phyloP scores from a whole-genome alignment of 257 asterid genomes.

The Solanum clarkiae region DNA sequence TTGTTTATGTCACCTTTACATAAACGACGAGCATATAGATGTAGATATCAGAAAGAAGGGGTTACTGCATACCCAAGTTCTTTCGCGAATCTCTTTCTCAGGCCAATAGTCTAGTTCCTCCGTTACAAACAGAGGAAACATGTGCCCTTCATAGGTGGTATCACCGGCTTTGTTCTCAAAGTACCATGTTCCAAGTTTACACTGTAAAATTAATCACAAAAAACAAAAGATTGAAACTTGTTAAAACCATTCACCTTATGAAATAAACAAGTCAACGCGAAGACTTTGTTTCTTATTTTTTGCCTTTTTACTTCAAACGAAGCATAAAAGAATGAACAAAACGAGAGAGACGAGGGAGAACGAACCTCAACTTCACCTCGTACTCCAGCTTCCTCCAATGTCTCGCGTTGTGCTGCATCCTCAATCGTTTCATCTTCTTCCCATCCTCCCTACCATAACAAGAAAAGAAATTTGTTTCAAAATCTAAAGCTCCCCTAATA shows the following conservation, averaged over 20 bases:
- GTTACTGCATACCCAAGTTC: constrained; percentile 47
- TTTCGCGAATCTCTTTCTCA: constrained; percentile 70
- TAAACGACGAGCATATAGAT: too few relatives aligned
- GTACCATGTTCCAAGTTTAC: constrained; percentile 53
- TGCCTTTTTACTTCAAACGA: neutral
- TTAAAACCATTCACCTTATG: neutral
- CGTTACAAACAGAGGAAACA: constrained; percentile 69
- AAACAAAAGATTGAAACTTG: neutral
- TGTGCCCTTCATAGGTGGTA: constrained; percentile 42
- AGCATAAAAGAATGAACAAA: neutral
- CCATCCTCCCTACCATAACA: too few relatives aligned
- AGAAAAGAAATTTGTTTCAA: too few relatives aligned
- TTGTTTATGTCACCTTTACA: neutral
- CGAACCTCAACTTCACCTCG: constrained; percentile 72
- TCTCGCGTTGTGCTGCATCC: constrained; percentile 77
- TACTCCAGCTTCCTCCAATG: constrained; percentile 95
- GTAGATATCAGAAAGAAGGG: too few relatives aligned
- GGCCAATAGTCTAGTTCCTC: constrained; percentile 84
- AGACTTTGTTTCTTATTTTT: neutral
- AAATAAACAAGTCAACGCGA: neutral
- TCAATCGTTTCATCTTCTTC: constrained; percentile 45
- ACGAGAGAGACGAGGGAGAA: neutral
- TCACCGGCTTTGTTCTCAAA: constrained; percentile 52
- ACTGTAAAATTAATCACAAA: constrained; percentile 17
- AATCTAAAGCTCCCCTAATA: too few relatives aligned